Conservation (phyloP, 116 monocot genomes). For the Trichopus zeylanicus region DNA sequence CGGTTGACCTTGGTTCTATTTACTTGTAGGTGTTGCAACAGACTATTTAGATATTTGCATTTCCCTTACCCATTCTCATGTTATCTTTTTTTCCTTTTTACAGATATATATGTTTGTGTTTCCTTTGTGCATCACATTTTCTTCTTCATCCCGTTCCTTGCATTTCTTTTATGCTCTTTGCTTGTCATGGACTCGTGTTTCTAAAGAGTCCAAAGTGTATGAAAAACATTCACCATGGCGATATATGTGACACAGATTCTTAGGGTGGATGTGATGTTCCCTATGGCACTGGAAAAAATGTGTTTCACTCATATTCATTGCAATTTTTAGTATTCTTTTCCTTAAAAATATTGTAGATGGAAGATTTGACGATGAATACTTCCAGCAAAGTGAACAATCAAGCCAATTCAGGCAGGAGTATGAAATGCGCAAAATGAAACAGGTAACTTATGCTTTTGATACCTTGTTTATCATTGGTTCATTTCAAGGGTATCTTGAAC, state of each 20-base stretch:
- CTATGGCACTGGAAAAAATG: not conserved
- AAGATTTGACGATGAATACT: constrained; percentile 70
- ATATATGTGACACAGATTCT: too few species aligned
- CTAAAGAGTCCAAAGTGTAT: not conserved
- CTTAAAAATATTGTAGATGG: constrained; percentile 50
- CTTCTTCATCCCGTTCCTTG: not conserved
- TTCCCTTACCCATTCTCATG: not conserved
- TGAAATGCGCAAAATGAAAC: constrained; percentile 97
- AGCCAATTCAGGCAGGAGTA: constrained; percentile 83
- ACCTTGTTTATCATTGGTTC: not conserved
- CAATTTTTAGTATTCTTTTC: not conserved
- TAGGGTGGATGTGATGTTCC: too few species aligned
- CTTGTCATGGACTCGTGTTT: too few species aligned
- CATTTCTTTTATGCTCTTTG: not conserved
- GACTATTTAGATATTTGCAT: not conserved
- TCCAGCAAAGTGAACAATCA: constrained; percentile 89
- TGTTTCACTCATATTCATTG: not conserved
- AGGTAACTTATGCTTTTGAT: constrained; percentile 44
- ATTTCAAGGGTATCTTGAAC: not conserved
- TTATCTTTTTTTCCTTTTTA: not conserved
- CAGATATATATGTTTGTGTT: not conserved
- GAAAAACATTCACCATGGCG: too few species aligned
- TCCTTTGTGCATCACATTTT: not conserved
- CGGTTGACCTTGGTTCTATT: not conserved
- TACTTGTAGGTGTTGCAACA: not conserved